Evolutionary conservation across 148 eudicot species (phyloP).

Genomic region (Polygonum maritimum): DNA sequence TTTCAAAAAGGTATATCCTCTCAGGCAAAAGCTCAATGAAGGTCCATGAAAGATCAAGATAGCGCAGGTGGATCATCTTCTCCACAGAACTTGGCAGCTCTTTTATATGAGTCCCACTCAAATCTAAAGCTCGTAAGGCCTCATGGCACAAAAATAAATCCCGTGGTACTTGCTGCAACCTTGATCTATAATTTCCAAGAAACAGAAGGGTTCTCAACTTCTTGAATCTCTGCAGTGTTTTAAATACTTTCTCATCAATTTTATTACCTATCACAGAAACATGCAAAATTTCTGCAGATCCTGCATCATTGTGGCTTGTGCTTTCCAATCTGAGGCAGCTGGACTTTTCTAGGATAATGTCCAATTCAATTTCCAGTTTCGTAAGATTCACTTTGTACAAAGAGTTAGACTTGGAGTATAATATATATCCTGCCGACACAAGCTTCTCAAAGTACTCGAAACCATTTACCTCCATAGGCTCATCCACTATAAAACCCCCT

Average conservation of each 20-base stretch:
- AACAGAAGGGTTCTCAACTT: conserved; percentile 13
- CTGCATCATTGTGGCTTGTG: neutral
- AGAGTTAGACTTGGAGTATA: no score
- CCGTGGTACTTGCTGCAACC: conserved; percentile 12
- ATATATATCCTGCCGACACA: no score
- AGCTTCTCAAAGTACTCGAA: no score
- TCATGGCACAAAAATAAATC: conserved; percentile 16
- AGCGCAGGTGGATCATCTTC: conserved; percentile 12
- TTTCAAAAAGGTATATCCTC: neutral
- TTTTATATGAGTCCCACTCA: conserved; percentile 18
- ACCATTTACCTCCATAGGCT: no score
- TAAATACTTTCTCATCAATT: neutral
- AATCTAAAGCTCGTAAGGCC: conserved; percentile 14
- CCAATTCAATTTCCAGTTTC: no score
- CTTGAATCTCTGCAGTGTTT: neutral
- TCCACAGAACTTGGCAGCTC: conserved; percentile 24
- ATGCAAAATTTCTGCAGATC: neutral
- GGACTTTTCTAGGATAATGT: neutral
- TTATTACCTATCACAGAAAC: neutral
- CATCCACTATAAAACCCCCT: no score
- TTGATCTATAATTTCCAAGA: neutral
- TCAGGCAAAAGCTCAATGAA: conserved; percentile 17
- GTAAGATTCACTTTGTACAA: no score
- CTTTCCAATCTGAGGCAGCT: neutral
- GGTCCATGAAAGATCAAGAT: conserved; percentile 23